phyloP scores from a whole-genome alignment of 305 asterid species.

The Striga hermonthica region DNA sequence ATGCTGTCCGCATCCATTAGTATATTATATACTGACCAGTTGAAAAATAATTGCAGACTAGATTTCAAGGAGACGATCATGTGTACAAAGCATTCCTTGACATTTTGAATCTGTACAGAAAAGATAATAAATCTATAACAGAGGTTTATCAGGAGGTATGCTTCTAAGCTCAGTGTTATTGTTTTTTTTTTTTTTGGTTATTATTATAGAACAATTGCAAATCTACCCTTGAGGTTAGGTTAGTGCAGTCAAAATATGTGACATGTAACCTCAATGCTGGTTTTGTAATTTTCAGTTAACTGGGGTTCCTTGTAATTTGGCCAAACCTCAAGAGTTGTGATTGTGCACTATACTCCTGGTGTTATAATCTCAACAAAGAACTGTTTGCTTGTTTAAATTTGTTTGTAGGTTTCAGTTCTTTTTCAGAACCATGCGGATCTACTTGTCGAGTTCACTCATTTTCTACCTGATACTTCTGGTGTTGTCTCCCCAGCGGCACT shows the following conservation, averaged over 20 bases:
- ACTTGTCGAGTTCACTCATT: neutral
- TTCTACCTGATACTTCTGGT: neutral
- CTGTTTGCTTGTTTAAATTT: too few relatives aligned
- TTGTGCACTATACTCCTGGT: neutral
- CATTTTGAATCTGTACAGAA: constrained; percentile 80
- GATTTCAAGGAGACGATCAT: constrained; percentile 80
- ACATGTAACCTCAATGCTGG: too few relatives aligned
- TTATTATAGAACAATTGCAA: neutral
- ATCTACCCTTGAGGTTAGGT: too few relatives aligned
- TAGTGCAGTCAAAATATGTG: too few relatives aligned
- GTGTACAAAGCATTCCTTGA: constrained; percentile 86
- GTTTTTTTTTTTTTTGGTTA: neutral
- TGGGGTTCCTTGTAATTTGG: too few relatives aligned
- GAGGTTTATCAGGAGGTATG: constrained; percentile 88
- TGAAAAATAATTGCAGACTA: constrained; percentile 54
- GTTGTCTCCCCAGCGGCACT: neutral
- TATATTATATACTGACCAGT: constrained; percentile 22
- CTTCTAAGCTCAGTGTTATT: constrained; percentile 22
- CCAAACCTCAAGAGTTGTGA: too few relatives aligned
- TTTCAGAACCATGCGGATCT: neutral
- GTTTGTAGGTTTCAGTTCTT: neutral
- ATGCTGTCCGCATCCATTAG: too few relatives aligned
- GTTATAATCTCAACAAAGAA: neutral
- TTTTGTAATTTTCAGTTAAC: too few relatives aligned
- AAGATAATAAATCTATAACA: constrained; percentile 60